Base-by-base conservation (phyloP, 2,329 filamentous ascomycete genomes). In the Cladosporium sp. region DNA sequence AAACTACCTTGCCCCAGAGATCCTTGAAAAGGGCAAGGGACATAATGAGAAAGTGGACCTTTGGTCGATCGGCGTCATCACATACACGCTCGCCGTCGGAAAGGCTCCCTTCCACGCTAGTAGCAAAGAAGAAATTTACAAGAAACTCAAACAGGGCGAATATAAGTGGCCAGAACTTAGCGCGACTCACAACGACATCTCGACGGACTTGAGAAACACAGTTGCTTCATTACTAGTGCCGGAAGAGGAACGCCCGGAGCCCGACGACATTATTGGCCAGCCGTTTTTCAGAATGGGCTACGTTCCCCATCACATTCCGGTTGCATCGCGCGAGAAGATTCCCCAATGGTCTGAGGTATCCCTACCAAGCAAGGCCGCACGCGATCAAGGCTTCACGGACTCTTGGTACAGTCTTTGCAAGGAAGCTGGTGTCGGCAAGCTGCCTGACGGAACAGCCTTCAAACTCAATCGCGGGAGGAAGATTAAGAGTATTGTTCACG, bases 11-110 rank as follows among this genome's bases (percentile, higher is more conserved):
- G 95, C 95, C 0, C 95, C 95, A 0, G 95, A 99, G 75, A 97
- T 99, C 68, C 80, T 99, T 61, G 92, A 97, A 75, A 97, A 95
- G 82, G 95, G 92, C 75, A 92, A 94, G 73, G 95, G 95, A 0
- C 95, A 99, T 76, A 95, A 97, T 71, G 93, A 98, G 76, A 97
- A 96, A 83, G 95, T 99, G 3, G 95, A 99, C 76, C 91, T 99
- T 65, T 99, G 96, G 96, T 97, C 94, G 53, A 84, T 99, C 75
- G 95, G 96, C 23, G 95, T 99, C 71, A 99, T 99, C 76, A 93
- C 96, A 89, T 98, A 96, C 80, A 96, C 95, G 58, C 94, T 99
- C 87, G 90, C 98, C 56, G 95, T 95, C 8, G 96, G 95, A 23
- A 96, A 94, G 73, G 94, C 95, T 0, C 95, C 95, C 0, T 99